These are phyloP conservation scores for Trichoderma sp. DNA, from an alignment of 2,329 filamentous ascomycete species.

Conservation along the genomic window DNA sequence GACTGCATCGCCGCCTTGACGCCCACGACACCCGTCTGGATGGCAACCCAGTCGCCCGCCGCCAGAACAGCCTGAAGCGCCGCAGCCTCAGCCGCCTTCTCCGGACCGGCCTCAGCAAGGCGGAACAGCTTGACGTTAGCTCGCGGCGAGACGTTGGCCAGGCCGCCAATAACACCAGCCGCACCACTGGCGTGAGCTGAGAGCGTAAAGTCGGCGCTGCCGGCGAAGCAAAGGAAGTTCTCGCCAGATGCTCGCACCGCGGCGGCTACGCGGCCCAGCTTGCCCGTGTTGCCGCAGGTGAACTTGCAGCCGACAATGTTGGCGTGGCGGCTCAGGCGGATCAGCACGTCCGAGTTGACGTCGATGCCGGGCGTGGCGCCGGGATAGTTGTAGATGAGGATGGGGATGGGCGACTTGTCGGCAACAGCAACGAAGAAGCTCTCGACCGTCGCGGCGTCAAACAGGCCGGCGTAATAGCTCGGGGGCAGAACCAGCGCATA, in stretches of 20 bases:
- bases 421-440: slow-evolving; percentile 67
- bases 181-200: slow-evolving; percentile 67
- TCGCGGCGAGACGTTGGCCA: slow-evolving; percentile 69
- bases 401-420: slow-evolving; percentile 59
- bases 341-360: slow-evolving; percentile 60
- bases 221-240: slow-evolving; percentile 68
- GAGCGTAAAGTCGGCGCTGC: slow-evolving; percentile 70
- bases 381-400: slow-evolving; percentile 70
- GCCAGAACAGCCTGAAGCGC: slow-evolving; percentile 64
- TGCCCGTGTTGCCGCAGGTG: slow-evolving; percentile 69
- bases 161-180: slow-evolving; percentile 68
- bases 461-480: slow-evolving; percentile 69
- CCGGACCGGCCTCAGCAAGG: slow-evolving; percentile 56
- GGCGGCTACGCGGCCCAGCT: slow-evolving; percentile 62
- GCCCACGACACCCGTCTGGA: slow-evolving; percentile 68
- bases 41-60: slow-evolving; percentile 69
- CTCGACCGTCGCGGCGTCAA: slow-evolving; percentile 58
- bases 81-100: slow-evolving; percentile 63
- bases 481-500: slow-evolving; percentile 75
- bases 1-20: slow-evolving; percentile 66
- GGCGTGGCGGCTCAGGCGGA: slow-evolving; percentile 57
- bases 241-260: slow-evolving; percentile 46
- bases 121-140: slow-evolving; percentile 61
- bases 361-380: slow-evolving; percentile 63
- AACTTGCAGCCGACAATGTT: slow-evolving; percentile 69